Evolutionary conservation across 2,329 filamentous ascomycete species (phyloP).

Genomic region (Cryphonectria radicalis): DNA sequence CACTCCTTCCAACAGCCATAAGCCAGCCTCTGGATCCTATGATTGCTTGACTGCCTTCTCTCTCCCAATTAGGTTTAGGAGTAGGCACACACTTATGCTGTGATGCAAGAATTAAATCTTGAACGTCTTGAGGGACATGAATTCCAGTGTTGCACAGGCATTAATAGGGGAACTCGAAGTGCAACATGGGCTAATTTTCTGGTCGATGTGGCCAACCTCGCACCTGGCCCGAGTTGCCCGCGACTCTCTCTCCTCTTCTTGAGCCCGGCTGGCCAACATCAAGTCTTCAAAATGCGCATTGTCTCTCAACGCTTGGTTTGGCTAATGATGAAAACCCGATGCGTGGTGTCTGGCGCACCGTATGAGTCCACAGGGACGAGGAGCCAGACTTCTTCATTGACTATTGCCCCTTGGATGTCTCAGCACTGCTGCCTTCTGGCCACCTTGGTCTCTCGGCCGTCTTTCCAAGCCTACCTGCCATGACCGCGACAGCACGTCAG

Average conservation of each 20-base stretch:
- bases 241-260: not conserved
- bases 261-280: not conserved
- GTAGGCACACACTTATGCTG: not conserved
- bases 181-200: not conserved
- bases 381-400: not conserved
- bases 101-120: not conserved
- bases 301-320: not conserved
- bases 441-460: not conserved
- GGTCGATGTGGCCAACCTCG: not conserved
- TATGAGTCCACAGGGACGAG: not conserved
- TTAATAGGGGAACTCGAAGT: not conserved
- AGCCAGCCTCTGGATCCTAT: not conserved
- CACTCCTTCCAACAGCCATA: not conserved
- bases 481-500: not conserved
- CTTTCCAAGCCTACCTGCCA: not conserved
- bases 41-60: not conserved
- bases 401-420: not conserved
- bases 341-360: not conserved
- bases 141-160: not conserved
- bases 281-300: not conserved
- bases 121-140: not conserved
- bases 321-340: not conserved
- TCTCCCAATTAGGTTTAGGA: not conserved
- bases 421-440: not conserved
- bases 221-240: not conserved